Percentiles rank a stretch among this genome's conserved stretches.
These are phyloP conservation scores for Xylaria sp. DNA, from an alignment of 2,329 filamentous ascomycete species.

Conservation along the genomic window DNA sequence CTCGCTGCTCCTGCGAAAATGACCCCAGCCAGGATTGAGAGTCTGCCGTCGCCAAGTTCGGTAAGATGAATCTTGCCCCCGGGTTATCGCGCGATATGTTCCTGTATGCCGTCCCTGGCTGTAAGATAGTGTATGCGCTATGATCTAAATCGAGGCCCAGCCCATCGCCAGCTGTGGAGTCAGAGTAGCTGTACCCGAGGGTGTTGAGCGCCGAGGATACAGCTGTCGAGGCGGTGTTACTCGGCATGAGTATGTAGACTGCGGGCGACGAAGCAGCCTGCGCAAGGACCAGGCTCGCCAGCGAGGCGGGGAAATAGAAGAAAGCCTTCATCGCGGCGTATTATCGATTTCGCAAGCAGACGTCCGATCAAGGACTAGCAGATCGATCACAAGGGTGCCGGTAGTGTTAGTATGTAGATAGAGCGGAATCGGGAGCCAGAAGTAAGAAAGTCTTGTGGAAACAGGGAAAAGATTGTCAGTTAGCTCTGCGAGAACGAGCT, in stretches of 20 bases:
- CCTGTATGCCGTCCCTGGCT: constrained; percentile 34
- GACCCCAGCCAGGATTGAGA: constrained; percentile 13
- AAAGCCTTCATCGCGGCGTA: constrained; percentile 30
- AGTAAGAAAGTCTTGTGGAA: neutral
- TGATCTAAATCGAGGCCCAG: constrained; percentile 21
- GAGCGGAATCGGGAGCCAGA: constrained; percentile 1
- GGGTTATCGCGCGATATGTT: constrained; percentile 39
- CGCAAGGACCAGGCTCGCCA: constrained; percentile 33
- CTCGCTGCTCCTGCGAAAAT: constrained; percentile 12
- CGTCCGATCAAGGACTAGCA: neutral
- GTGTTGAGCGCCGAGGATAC: constrained; percentile 42
- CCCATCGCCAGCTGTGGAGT: constrained; percentile 2
- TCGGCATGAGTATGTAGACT: constrained; percentile 43
- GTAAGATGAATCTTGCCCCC: constrained; percentile 45
- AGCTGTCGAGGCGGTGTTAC: constrained; percentile 33
- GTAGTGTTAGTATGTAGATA: neutral
- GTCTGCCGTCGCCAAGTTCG: constrained; percentile 5
- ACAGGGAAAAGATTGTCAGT: constrained; percentile 31
- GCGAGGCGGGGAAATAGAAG: constrained; percentile 29
- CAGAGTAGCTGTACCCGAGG: constrained; percentile 41
- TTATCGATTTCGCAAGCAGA: neutral
- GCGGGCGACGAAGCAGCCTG: constrained; percentile 30
- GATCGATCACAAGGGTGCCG: neutral
- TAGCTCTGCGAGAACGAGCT: constrained; percentile 22
- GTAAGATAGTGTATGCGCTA: constrained; percentile 41